Conservation (phyloP, 176 grass and related monocot genomes). For the Tuctoria greenei region DNA sequence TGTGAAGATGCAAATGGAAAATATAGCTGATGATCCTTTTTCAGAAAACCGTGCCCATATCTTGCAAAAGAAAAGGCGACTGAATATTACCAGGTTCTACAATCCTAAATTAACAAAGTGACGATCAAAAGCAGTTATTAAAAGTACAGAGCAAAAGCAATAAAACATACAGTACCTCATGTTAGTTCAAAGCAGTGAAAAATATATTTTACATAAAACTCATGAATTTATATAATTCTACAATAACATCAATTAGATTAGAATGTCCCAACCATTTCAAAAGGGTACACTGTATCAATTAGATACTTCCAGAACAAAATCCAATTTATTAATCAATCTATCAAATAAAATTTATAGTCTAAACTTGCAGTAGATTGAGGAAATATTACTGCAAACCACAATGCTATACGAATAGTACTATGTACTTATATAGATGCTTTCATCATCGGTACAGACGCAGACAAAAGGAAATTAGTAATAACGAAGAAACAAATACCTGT, state of each 20-base stretch:
- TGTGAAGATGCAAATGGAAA: neutral
- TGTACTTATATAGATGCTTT: neutral
- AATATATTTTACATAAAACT: neutral
- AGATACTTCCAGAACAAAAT: neutral
- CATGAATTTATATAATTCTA: neutral
- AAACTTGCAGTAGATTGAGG: neutral
- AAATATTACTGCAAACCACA: neutral
- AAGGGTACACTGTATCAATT: neutral
- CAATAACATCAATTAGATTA: neutral
- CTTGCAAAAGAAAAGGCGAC: no score
- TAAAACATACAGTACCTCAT: neutral
- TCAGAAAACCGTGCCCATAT: slow-evolving; percentile 81
- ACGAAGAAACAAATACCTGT: no score
- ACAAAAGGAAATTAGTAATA: no score
- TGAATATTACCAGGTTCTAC: neutral
- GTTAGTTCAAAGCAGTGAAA: neutral
- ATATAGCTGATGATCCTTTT: neutral
- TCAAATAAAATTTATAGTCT: neutral
- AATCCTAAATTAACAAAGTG: neutral
- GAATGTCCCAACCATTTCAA: neutral
- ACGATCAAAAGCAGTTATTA: neutral
- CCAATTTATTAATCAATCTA: neutral
- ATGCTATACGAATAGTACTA: neutral
- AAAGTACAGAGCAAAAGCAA: neutral
- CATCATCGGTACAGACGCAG: neutral